Evolutionary conservation across 257 asterid genomes (phyloP).

Genomic region (Henckelia pumila): DNA sequence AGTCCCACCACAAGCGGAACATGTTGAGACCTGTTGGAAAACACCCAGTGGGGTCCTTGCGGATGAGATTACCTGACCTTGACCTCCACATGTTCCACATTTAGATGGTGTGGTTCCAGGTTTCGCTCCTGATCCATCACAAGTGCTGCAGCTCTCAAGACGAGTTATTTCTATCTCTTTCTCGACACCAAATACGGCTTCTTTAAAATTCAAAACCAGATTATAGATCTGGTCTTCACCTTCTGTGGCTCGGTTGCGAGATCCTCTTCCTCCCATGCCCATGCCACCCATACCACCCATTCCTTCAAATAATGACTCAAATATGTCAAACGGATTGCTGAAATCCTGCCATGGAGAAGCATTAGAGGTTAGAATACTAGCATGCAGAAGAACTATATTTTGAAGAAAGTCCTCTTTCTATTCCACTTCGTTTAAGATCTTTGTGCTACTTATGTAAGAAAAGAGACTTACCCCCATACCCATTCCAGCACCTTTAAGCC

Average conservation of each 20-base stretch:
- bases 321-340: conserved; percentile 92
- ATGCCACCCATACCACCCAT: conserved; percentile 67
- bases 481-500: conserved; percentile 88
- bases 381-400: background rate
- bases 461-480: conserved; percentile 85
- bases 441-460: conserved; percentile 11
- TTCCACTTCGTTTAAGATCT: background rate
- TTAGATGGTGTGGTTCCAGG: background rate
- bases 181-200: conserved; percentile 66
- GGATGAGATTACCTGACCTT: conserved; percentile 87
- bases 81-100: conserved; percentile 49
- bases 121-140: conserved; percentile 51
- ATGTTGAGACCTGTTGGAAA: conserved; percentile 92
- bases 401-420: background rate
- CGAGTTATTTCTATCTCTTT: conserved; percentile 87
- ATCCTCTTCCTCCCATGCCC: conserved; percentile 69
- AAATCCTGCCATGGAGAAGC: conserved; percentile 60
- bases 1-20: conserved; percentile 74
- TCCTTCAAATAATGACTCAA: conserved; percentile 85
- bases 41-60: conserved; percentile 95
- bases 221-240: conserved; percentile 54
- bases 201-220: background rate
- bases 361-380: conserved; percentile 23
- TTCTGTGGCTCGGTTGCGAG: conserved; percentile 74
- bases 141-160: conserved; percentile 83